Conservation (phyloP, 441 rosid species). For the Populus hybrid region DNA sequence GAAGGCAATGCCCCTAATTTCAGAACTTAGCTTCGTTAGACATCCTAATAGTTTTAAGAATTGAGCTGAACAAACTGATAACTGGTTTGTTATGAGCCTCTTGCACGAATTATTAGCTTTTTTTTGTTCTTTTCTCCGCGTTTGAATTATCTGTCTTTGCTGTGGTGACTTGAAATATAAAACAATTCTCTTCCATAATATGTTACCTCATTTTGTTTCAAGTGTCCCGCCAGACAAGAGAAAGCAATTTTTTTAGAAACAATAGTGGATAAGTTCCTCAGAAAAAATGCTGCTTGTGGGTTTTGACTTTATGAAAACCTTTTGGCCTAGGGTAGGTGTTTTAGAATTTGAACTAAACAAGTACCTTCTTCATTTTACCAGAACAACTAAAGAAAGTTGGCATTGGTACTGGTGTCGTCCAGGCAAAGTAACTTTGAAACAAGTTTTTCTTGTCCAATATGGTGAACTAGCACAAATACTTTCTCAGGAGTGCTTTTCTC, state of each 20-base stretch:
- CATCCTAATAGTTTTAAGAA: not conserved
- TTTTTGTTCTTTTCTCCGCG: not conserved
- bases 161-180: not conserved
- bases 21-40: not conserved
- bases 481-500: not conserved
- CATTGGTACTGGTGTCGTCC: not conserved
- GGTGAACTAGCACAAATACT: not conserved
- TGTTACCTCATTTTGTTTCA: not conserved
- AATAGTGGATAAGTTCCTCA: not conserved
- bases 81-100: not conserved
- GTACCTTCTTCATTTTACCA: not conserved
- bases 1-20: not conserved
- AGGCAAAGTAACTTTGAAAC: not conserved
- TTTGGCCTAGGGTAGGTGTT: not conserved
- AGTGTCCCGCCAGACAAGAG: not conserved
- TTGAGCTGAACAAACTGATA: not conserved
- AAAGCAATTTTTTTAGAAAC: no score
- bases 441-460: not conserved
- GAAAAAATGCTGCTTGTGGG: conserved; percentile 1
- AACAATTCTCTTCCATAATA: not conserved
- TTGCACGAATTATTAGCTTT: not conserved
- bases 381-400: not conserved
- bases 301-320: not conserved
- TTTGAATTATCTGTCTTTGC: not conserved
- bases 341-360: not conserved